Percentiles rank a stretch among this genome's conserved stretches.
These are phyloP conservation scores for Boletellus ananiceps DNA, from an alignment of 768 basidiomycete genomes.

Conservation along the genomic window DNA sequence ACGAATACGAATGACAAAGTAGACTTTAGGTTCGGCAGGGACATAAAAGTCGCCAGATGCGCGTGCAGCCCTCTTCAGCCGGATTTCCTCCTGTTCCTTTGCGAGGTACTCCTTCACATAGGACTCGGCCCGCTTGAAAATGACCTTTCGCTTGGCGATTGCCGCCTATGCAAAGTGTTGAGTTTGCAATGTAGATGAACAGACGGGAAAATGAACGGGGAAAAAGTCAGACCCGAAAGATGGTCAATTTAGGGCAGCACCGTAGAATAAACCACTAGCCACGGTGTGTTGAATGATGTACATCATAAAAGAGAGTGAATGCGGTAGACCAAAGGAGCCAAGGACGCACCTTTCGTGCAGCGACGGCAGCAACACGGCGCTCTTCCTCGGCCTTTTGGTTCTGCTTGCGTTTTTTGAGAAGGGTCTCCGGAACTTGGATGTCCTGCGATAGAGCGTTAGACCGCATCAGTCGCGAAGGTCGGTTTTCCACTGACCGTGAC, in stretches of 20 bases:
- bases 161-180: slow-evolving; percentile 52
- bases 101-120: slow-evolving; percentile 95
- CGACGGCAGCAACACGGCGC: slow-evolving; percentile 74
- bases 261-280: slow-evolving; percentile 68
- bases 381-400: slow-evolving; percentile 96
- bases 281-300: slow-evolving; percentile 61
- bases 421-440: slow-evolving; percentile 97
- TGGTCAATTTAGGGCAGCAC: slow-evolving; percentile 84
- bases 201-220: not conserved
- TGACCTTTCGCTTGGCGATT: slow-evolving; percentile 90
- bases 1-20: slow-evolving; percentile 95
- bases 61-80: slow-evolving; percentile 90
- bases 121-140: slow-evolving; percentile 98
- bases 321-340: slow-evolving; percentile 4
- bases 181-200: slow-evolving; percentile 6
- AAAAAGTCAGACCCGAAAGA: slow-evolving; percentile 67
- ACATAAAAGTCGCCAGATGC: slow-evolving; percentile 96
- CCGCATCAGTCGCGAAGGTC: slow-evolving; percentile 1
- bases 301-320: slow-evolving; percentile 56
- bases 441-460: slow-evolving; percentile 43
- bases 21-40: slow-evolving; percentile 92
- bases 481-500: slow-evolving; percentile 37
- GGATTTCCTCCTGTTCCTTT: slow-evolving; percentile 94
- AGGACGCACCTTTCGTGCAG: slow-evolving; percentile 81
- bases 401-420: slow-evolving; percentile 99